A percentile compares a stretch with the other conserved stretches of the same genome.
Conservation (phyloP, 257 asterid genomes). For the Nicotiana noctiflora region DNA sequence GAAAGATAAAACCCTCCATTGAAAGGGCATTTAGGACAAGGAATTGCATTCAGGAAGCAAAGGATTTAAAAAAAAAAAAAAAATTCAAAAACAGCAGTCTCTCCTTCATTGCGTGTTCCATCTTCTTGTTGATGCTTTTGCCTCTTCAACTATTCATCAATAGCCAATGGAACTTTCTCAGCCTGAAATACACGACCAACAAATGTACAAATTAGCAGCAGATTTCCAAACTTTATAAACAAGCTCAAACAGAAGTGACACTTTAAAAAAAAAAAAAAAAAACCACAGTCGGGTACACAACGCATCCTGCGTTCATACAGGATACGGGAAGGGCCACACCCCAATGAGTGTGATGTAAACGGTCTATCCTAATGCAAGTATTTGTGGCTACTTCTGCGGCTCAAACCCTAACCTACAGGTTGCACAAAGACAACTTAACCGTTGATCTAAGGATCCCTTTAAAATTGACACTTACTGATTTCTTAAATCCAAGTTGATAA, state of each 20-base stretch:
- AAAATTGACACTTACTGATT: neutral
- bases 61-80: neutral
- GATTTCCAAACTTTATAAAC: neutral
- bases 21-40: neutral
- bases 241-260: neutral
- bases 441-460: too few species aligned
- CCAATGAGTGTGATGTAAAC: too few species aligned
- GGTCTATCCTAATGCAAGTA: too few species aligned
- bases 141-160: slow-evolving; percentile 10
- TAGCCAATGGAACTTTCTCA: slow-evolving; percentile 11
- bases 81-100: neutral
- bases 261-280: too few species aligned
- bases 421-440: too few species aligned
- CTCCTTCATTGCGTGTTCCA: neutral
- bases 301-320: too few species aligned
- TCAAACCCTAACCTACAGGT: too few species aligned
- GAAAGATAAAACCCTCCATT: neutral
- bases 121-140: neutral
- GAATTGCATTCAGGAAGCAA: neutral
- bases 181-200: slow-evolving; percentile 3
- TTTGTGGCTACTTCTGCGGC: too few species aligned
- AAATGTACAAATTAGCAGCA: neutral
- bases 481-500: slow-evolving; percentile 9
- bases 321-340: too few species aligned
- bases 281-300: too few species aligned